Conservation (phyloP, 2,329 filamentous ascomycete genomes). For the Ophiostoma perfectum region DNA sequence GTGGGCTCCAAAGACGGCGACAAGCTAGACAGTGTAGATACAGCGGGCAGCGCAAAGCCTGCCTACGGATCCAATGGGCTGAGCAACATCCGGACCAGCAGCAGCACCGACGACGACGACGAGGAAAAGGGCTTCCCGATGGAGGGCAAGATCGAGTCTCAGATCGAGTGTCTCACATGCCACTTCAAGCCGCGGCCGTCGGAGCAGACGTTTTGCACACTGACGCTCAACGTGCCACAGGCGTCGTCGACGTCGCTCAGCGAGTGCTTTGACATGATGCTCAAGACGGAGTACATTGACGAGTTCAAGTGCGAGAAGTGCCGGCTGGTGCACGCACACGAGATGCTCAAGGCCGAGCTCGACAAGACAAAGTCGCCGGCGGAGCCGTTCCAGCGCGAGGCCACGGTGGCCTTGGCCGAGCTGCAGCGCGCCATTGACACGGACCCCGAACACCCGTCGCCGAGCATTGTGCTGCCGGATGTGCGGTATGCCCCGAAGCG, state of each 20-base stretch:
- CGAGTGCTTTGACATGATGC: conserved; percentile 84
- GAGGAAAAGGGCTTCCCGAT: conserved; percentile 77
- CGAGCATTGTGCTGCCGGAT: conserved; percentile 69
- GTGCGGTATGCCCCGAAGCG: conserved; percentile 69
- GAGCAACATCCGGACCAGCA: conserved; percentile 16
- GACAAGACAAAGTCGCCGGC: conserved; percentile 38
- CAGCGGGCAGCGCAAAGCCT: neutral
- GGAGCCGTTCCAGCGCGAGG: conserved; percentile 2
- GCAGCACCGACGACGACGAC: conserved; percentile 35
- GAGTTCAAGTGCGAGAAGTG: conserved; percentile 96
- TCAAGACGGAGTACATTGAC: conserved; percentile 93
- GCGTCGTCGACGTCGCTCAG: conserved; percentile 73
- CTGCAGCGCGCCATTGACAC: conserved; percentile 66
- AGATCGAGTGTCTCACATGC: conserved; percentile 87
- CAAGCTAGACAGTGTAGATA: neutral
- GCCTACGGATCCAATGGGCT: neutral
- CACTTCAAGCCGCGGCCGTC: conserved; percentile 82
- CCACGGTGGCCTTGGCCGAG: conserved; percentile 18
- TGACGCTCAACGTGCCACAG: conserved; percentile 88
- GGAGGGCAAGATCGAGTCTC: conserved; percentile 87
- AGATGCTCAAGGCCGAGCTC: conserved; percentile 56
- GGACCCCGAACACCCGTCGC: conserved; percentile 72
- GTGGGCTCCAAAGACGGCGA: neutral
- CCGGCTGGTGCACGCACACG: conserved; percentile 72
- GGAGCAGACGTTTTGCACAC: conserved; percentile 79